phyloP scores from a whole-genome alignment of 2,329 filamentous ascomycete species.

The Paraconiothyrium sp. region DNA sequence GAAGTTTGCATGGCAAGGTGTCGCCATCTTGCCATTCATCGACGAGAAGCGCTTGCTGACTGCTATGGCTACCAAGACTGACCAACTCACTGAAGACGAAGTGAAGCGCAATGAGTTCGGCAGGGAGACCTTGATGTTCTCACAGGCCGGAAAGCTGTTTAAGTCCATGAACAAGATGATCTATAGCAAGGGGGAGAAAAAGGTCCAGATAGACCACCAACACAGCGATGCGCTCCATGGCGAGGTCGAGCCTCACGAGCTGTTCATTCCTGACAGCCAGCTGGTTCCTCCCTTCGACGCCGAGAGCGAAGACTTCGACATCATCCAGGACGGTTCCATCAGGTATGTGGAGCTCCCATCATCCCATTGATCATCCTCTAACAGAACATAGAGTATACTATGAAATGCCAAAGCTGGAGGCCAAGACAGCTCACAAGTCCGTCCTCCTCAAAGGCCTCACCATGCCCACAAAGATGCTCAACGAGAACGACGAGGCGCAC shows the following conservation, averaged over 20 bases:
- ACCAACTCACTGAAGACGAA: slow-evolving; percentile 79
- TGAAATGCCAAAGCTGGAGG: slow-evolving; percentile 73
- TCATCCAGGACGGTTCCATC: slow-evolving; percentile 72
- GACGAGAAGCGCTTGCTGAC: slow-evolving; percentile 85
- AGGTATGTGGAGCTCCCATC: slow-evolving; percentile 65
- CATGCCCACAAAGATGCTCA: slow-evolving; percentile 74
- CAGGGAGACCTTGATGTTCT: slow-evolving; percentile 83
- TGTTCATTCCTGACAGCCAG: slow-evolving; percentile 84
- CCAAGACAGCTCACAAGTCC: slow-evolving; percentile 81
- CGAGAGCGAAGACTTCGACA: slow-evolving; percentile 52
- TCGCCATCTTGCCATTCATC: slow-evolving; percentile 93
- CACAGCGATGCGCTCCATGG: slow-evolving; percentile 82
- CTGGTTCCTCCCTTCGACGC: slow-evolving; percentile 80
- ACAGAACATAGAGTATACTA: slow-evolving; percentile 76
- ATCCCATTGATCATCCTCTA: slow-evolving; percentile 23
- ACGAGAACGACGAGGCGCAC: slow-evolving; percentile 73
- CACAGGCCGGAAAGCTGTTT: slow-evolving; percentile 85
- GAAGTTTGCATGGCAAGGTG: slow-evolving; percentile 98
- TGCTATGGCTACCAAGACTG: slow-evolving; percentile 86
- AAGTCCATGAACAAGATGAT: slow-evolving; percentile 84
- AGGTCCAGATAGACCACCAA: slow-evolving; percentile 77
- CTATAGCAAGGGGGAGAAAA: slow-evolving; percentile 78
- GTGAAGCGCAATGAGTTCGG: slow-evolving; percentile 80
- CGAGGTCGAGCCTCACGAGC: slow-evolving; percentile 80
- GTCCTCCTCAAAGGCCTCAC: slow-evolving; percentile 89